A percentile compares a stretch with the other conserved stretches of the same genome.
Conservation (phyloP, 179 eudicot genomes). For the Heliamphora pulchella region DNA sequence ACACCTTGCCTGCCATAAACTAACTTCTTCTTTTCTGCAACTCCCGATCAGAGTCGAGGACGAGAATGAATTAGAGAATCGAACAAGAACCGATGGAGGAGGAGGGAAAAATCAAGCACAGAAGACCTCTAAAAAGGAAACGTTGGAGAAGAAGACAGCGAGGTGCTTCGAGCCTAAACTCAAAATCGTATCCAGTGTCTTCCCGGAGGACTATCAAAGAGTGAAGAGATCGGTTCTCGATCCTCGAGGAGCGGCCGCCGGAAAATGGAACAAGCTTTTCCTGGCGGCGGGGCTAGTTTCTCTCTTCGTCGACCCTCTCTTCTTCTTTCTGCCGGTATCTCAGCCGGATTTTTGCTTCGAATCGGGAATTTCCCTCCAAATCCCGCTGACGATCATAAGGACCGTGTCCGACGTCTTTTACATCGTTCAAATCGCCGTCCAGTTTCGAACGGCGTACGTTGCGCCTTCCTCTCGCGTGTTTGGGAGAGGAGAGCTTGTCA, state of each 20-base stretch:
- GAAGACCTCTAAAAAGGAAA: no score
- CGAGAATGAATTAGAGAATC: no score
- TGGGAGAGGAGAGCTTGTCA: constrained; percentile 79
- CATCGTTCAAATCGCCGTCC: constrained; percentile 44
- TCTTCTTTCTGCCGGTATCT: constrained; percentile 50
- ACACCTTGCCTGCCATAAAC: no score
- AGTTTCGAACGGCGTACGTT: constrained; percentile 60
- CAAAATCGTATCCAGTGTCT: constrained; percentile 32
- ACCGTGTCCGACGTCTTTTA: constrained; percentile 47
- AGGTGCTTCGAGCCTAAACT: no score
- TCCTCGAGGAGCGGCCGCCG: constrained; percentile 42
- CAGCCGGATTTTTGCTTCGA: constrained; percentile 36
- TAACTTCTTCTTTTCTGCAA: no score
- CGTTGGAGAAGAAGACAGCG: no score
- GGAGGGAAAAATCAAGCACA: no score
- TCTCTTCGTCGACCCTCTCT: constrained; percentile 61
- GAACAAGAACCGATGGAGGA: no score
- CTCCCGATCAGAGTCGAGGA: no score
- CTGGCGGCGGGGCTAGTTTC: constrained; percentile 50
- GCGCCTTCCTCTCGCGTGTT: constrained; percentile 69
- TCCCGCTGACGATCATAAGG: constrained; percentile 39
- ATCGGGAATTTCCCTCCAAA: constrained; percentile 30
- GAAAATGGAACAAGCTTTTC: constrained; percentile 59
- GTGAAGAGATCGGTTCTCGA: constrained; percentile 44
- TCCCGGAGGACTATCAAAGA: constrained; percentile 50